Evolutionary conservation across 768 basidiomycete genomes (phyloP).

Genomic region (Artomyces pyxidatus): DNA sequence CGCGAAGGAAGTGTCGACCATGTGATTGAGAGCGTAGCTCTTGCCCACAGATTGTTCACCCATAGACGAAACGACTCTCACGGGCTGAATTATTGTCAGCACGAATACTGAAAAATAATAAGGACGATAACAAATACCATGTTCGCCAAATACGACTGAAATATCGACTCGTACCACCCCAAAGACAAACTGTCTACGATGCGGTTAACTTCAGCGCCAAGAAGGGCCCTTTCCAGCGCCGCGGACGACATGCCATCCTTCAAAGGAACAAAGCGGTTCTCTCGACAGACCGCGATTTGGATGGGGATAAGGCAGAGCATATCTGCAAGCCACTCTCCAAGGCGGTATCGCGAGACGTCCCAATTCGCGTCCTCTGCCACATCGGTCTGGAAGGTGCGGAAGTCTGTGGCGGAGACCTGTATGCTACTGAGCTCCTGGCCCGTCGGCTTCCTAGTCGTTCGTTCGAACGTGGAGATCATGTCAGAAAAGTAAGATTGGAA

Average conservation of each 20-base stretch:
- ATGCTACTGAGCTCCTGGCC: slow-evolving; percentile 35
- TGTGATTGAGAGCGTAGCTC: slow-evolving; percentile 50
- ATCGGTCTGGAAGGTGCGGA: slow-evolving; percentile 20
- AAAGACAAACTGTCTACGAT: slow-evolving; percentile 49
- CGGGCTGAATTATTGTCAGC: slow-evolving; percentile 57
- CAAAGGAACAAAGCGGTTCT: slow-evolving; percentile 54
- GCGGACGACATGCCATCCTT: slow-evolving; percentile 49
- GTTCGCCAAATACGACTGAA: slow-evolving; percentile 52
- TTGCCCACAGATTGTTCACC: slow-evolving; percentile 64
- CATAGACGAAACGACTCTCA: slow-evolving; percentile 62
- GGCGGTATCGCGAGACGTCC: slow-evolving; percentile 31
- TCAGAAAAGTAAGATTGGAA: slow-evolving; percentile 37
- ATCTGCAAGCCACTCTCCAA: slow-evolving; percentile 57
- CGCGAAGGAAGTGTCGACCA: slow-evolving; percentile 57
- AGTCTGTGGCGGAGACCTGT: slow-evolving; percentile 25
- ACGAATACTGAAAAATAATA: slow-evolving; percentile 50
- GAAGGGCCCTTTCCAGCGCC: slow-evolving; percentile 40
- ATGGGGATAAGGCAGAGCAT: slow-evolving; percentile 57
- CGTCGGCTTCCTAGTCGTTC: slow-evolving; percentile 42
- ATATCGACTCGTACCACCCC: slow-evolving; percentile 60
- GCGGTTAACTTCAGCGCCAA: slow-evolving; percentile 51
- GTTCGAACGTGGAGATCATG: slow-evolving; percentile 40
- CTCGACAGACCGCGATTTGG: slow-evolving; percentile 49
- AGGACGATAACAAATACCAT: slow-evolving; percentile 64
- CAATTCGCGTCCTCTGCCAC: slow-evolving; percentile 5